Conservation (phyloP, 176 grass and related monocot genomes). For the Aegilops sharonensis region DNA sequence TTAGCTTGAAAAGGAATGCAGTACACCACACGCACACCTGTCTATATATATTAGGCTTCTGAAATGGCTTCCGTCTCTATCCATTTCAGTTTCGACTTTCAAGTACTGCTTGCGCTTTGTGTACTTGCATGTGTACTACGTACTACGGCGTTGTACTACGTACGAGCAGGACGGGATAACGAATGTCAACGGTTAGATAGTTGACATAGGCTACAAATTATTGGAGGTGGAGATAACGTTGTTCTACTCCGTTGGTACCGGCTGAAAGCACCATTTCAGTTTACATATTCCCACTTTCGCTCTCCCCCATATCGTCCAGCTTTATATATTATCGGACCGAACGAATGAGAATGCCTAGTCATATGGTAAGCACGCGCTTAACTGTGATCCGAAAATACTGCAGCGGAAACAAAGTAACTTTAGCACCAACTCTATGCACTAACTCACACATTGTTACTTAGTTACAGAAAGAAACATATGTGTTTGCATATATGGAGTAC, state of each 20-base stretch:
- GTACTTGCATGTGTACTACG: background rate
- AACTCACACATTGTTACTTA: no score
- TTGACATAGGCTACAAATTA: background rate
- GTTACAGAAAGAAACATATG: no score
- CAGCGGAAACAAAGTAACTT: no score
- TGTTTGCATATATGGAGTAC: no score
- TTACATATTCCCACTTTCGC: background rate
- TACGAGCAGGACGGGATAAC: background rate
- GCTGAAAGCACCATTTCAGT: background rate
- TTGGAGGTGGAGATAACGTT: background rate
- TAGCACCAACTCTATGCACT: no score
- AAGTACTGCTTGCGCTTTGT: background rate
- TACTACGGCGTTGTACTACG: background rate
- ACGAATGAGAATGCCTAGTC: no score
- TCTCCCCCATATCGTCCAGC: no score
- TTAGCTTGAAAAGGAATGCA: background rate
- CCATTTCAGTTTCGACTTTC: no score
- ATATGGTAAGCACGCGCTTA: no score
- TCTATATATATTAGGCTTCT: background rate
- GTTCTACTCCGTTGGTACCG: background rate
- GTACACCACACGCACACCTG: background rate
- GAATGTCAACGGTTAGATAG: constrained; percentile 5
- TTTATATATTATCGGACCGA: no score
- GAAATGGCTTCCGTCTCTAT: background rate
- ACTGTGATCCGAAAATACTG: no score